A percentile compares a stretch with the other conserved stretches of the same genome.
Conservation (phyloP, 768 basidiomycete genomes). For the Kondoa malvinella region DNA sequence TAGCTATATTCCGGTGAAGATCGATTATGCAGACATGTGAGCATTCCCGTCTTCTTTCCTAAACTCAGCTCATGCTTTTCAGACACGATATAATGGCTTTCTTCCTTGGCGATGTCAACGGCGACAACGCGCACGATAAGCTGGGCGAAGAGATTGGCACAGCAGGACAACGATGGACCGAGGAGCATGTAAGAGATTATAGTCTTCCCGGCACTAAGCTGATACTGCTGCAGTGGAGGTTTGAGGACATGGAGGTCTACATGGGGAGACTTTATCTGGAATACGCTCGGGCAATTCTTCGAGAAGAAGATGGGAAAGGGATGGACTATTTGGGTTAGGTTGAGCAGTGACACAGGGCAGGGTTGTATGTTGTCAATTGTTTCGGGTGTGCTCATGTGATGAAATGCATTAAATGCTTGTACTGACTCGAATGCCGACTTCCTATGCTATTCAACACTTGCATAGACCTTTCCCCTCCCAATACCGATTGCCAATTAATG, state of each 20-base stretch:
- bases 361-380: not conserved
- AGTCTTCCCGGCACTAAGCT: not conserved
- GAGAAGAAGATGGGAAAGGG: conserved; percentile 19
- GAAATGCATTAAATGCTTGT: not conserved
- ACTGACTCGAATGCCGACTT: not conserved
- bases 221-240: conserved; percentile 29
- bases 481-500: not conserved
- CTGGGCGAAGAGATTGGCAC: conserved; percentile 32
- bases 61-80: conserved; percentile 28
- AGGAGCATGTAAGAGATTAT: conserved; percentile 19
- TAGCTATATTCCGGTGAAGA: conserved; percentile 29
- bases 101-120: conserved; percentile 30
- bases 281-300: conserved; percentile 21
- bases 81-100: conserved; percentile 32
- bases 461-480: not conserved
- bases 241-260: conserved; percentile 33
- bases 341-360: not conserved
- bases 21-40: conserved; percentile 34
- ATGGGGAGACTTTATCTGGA: conserved; percentile 33
- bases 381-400: not conserved
- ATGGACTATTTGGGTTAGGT: conserved; percentile 15
- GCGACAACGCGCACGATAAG: conserved; percentile 30
- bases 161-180: conserved; percentile 29
- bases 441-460: not conserved
- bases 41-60: conserved; percentile 13